Base-by-base conservation (phyloP, 352 stramenopile species). In the Phytopythium helicoides region DNA sequence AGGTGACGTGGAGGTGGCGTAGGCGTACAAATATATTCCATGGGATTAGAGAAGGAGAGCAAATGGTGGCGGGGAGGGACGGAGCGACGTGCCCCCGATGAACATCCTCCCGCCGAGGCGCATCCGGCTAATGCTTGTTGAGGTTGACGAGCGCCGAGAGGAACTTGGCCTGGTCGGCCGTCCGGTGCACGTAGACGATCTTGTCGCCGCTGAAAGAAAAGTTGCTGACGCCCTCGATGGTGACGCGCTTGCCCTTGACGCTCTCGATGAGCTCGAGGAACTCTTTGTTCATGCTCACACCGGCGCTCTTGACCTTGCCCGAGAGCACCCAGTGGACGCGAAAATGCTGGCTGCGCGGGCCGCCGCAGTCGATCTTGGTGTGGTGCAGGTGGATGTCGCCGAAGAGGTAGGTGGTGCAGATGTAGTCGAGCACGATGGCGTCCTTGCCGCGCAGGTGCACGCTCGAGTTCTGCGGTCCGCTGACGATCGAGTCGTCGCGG, bases 401-500 rank as follows among this genome's bases (percentile, higher is more conserved):
- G 58, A 92, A 94, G 10, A 94, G 57, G 58, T 88, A 89, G 15
- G 80, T 86, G n/a, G 80, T 90, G 66, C 84, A 94, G 14, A 94
- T 56, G 47, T 90, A 94, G 64, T 94, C 84, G n/a, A 94, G 71
- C 56, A 94, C 81, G 16, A 94, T 66, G 11, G 84, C 84, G 54
- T 94, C 84, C 54, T 87, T 89, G 31, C 84, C 84, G 26, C 80
- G 81, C 41, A 94, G 37, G 51, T 94, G 84, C 5, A 92, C 81
- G 10, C 78, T 89, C 31, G 81, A 91, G 68, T 94, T 94, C 66
- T 94, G 84, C 22, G 84, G 81, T 0, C 84, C 84, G 39, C 79
- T 90, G 33, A 94, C 80, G 58, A 94, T 94, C 62, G 84, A 94
- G 58, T 94, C 84, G 54, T 94, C 84, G n/a, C 84, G 84, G 42